Conservation (phyloP, 1,284 basidiomycete genomes). For the Coniferiporia weirii region DNA sequence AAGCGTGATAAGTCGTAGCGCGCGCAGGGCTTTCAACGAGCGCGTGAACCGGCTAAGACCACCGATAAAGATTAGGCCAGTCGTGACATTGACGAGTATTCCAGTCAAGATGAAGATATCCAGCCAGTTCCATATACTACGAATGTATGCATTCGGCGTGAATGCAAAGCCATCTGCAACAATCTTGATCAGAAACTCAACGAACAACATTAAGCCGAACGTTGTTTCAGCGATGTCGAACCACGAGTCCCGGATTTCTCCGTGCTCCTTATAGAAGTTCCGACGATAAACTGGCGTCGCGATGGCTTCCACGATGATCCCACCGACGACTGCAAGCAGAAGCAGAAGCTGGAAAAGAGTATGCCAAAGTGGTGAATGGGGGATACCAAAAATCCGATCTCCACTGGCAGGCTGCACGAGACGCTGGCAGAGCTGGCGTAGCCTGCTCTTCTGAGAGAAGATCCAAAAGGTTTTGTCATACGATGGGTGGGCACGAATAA, state of each 20-base stretch:
- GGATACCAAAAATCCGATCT: slow-evolving; percentile 76
- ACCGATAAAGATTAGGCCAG: slow-evolving; percentile 74
- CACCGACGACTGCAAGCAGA: slow-evolving; percentile 76
- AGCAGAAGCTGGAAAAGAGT: slow-evolving; percentile 75
- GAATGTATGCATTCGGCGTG: slow-evolving; percentile 91
- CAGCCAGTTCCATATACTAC: slow-evolving; percentile 89
- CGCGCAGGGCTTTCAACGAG: slow-evolving; percentile 85
- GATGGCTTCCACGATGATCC: slow-evolving; percentile 79
- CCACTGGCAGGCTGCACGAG: slow-evolving; percentile 82
- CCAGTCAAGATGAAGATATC: slow-evolving; percentile 87
- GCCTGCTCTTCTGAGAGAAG: slow-evolving; percentile 74
- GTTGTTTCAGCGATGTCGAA: slow-evolving; percentile 81
- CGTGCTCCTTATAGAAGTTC: slow-evolving; percentile 62
- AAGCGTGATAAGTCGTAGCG: slow-evolving; percentile 86
- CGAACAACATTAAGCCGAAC: slow-evolving; percentile 72
- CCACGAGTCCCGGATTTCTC: slow-evolving; percentile 70
- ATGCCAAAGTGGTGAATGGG: slow-evolving; percentile 62
- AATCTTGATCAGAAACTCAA: slow-evolving; percentile 89
- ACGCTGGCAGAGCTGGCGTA: slow-evolving; percentile 80
- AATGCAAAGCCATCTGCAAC: slow-evolving; percentile 91
- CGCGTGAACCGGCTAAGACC: slow-evolving; percentile 81
- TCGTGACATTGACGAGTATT: slow-evolving; percentile 77
- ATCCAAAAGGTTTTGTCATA: slow-evolving; percentile 92
- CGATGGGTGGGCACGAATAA: slow-evolving; percentile 85
- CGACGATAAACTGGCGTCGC: slow-evolving; percentile 87